Base-by-base conservation (phyloP, 179 eudicot species). In the Camellia oleifera region DNA sequence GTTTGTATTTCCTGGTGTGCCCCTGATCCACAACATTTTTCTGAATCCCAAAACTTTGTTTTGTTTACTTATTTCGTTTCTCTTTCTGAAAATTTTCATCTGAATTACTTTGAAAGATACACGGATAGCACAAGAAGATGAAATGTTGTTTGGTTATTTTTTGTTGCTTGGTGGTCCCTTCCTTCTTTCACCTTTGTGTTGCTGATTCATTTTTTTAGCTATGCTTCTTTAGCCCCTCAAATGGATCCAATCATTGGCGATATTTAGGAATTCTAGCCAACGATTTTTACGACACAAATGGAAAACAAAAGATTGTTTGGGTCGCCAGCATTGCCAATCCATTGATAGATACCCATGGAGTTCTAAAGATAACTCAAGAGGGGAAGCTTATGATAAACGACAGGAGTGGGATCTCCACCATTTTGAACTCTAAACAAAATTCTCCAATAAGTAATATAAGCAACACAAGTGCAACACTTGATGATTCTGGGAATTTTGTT, bases 401-500 rank as follows among this genome's bases (percentile, higher is more conserved):
- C 44, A 2, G 8, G 0, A 52, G 20, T n/a, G 40, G 58, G 14
- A 48, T 15, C 42, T 23, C 15, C 9, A n/a, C 20, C 15, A 52
- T 14, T 4, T 0, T 72, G 18, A 5, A 72, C 13, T 0, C 40
- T 18, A 42, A 20, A n/a, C 32, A 50, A 5, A 32, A 32, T 32
- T 61, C 42, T 72, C 60, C 75, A 2, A 17, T 20, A 42, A 72
- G 60, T 72, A 32, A 32, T 32, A 32, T 32, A 32, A 52, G 60
- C 3, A 72, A 52, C 60, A 18, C 44, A 18, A 75, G 20, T 57
- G 48, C 67, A 44, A 75, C 66, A 5, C 77, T 75, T 1, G 67
- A 57, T 12, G 77, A 75, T 60, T 3, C 50, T 1, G 77, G 77
- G 10, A 75, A 75, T 75, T 32, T 75, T 0, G 67, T 75, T 26